Evolutionary conservation across 208 protist species (phyloP).

Genomic region (Trichomonas tenax): DNA sequence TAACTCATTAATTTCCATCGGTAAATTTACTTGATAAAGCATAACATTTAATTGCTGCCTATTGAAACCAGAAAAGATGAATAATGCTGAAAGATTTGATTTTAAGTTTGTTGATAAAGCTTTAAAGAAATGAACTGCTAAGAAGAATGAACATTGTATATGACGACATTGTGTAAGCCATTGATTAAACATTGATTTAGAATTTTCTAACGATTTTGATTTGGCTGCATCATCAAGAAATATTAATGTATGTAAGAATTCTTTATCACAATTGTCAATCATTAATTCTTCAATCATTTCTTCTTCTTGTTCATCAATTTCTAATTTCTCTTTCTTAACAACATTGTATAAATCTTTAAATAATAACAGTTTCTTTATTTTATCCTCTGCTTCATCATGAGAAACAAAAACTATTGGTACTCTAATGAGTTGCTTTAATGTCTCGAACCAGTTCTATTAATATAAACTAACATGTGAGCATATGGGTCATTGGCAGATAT

Average conservation of each 20-base stretch:
- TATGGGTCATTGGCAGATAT: too few relatives aligned
- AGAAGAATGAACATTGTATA: background rate
- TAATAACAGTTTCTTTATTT: background rate
- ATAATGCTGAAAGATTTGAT: background rate
- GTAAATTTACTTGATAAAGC: background rate
- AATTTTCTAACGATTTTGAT: background rate
- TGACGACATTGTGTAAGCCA: background rate
- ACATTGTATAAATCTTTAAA: background rate
- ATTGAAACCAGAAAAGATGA: background rate
- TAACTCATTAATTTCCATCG: too few relatives aligned
- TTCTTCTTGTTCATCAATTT: background rate
- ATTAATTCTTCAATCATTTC: background rate
- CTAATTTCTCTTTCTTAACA: background rate
- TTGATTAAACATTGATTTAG: background rate
- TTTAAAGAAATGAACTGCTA: background rate
- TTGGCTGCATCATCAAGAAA: background rate
- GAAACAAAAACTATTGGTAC: background rate
- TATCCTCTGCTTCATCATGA: background rate
- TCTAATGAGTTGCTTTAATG: background rate
- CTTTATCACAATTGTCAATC: background rate
- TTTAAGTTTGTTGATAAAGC: background rate
- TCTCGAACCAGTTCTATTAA: too few relatives aligned
- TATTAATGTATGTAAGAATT: background rate
- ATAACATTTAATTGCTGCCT: too few relatives aligned
- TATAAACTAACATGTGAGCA: too few relatives aligned